These are phyloP conservation scores for Aspergillus fumigatus DNA, from an alignment of 2,329 filamentous ascomycete species.

Conservation along the genomic window DNA sequence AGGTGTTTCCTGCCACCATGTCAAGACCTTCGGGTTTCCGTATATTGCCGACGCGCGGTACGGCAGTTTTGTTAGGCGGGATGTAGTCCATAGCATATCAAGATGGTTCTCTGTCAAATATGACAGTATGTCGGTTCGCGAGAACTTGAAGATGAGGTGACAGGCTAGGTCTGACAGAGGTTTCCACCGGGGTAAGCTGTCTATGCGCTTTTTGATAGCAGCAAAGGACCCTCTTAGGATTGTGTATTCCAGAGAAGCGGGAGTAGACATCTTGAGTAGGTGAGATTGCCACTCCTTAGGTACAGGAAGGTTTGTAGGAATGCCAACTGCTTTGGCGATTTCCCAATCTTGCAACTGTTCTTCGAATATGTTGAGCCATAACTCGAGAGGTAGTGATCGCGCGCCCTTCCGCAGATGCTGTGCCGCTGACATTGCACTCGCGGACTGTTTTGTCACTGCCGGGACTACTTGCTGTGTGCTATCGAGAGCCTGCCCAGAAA, in stretches of 20 bases:
- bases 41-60: constrained; percentile 87
- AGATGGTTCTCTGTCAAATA: constrained; percentile 64
- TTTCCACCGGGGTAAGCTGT: constrained; percentile 62
- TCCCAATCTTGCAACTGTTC: constrained; percentile 85
- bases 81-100: constrained; percentile 81
- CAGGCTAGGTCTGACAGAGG: constrained; percentile 77
- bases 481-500: constrained; percentile 2
- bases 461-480: constrained; percentile 5
- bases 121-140: constrained; percentile 70
- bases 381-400: constrained; percentile 66
- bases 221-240: constrained; percentile 68
- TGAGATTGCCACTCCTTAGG: constrained; percentile 69
- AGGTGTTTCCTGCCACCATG: constrained; percentile 84
- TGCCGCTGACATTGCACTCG: constrained; percentile 30
- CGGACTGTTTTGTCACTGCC: constrained; percentile 44
- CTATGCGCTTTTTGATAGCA: constrained; percentile 70
- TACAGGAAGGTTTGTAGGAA: constrained; percentile 72
- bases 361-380: constrained; percentile 82
- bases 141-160: constrained; percentile 88
- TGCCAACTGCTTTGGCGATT: constrained; percentile 70
- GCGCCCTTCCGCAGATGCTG: constrained; percentile 21
- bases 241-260: constrained; percentile 76
- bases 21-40: constrained; percentile 75
- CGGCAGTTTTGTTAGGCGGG: constrained; percentile 74
- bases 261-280: constrained; percentile 59